phyloP scores from a whole-genome alignment of 371 early-diverging fungal genomes.

The Enteropsectra breve region DNA sequence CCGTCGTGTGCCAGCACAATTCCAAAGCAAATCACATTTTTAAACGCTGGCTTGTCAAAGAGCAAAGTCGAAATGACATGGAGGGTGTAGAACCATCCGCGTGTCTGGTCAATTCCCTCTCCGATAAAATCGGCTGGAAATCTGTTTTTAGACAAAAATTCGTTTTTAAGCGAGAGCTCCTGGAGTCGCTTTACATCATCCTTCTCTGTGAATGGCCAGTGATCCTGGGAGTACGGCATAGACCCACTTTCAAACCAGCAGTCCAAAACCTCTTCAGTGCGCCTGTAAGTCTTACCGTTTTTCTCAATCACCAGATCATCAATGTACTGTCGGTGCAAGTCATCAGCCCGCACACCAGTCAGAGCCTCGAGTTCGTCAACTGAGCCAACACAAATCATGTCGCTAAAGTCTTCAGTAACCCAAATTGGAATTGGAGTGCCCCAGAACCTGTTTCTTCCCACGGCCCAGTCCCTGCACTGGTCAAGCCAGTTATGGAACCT shows the following conservation, averaged over 20 bases:
- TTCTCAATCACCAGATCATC: slow-evolving; percentile 84
- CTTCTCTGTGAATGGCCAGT: slow-evolving; percentile 74
- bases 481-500: slow-evolving; percentile 96
- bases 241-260: slow-evolving; percentile 92
- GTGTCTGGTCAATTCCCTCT: slow-evolving; percentile 98
- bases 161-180: slow-evolving; percentile 62
- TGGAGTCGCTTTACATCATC: slow-evolving; percentile 46
- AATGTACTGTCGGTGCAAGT: slow-evolving; percentile 91
- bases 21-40: slow-evolving; percentile 96
- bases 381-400: slow-evolving; percentile 75
- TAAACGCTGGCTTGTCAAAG: slow-evolving; percentile 90
- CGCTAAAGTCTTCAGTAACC: slow-evolving; percentile 74
- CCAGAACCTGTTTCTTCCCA: slow-evolving; percentile 98
- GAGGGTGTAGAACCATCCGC: slow-evolving; percentile 99
- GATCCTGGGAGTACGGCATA: slow-evolving; percentile 99
- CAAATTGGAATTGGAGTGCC: slow-evolving; percentile 99
- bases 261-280: slow-evolving; percentile 96
- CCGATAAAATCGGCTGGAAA: slow-evolving; percentile 99
- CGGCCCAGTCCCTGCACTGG: slow-evolving; percentile 94
- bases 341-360: slow-evolving; percentile 63
- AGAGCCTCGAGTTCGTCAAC: slow-evolving; percentile 81
- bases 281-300: slow-evolving; percentile 68
- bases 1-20: slow-evolving; percentile 94
- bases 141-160: slow-evolving; percentile 60
- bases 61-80: slow-evolving; percentile 93